Base-by-base conservation (phyloP, 306 rosid species). In the Cucurbita ficifolia region DNA sequence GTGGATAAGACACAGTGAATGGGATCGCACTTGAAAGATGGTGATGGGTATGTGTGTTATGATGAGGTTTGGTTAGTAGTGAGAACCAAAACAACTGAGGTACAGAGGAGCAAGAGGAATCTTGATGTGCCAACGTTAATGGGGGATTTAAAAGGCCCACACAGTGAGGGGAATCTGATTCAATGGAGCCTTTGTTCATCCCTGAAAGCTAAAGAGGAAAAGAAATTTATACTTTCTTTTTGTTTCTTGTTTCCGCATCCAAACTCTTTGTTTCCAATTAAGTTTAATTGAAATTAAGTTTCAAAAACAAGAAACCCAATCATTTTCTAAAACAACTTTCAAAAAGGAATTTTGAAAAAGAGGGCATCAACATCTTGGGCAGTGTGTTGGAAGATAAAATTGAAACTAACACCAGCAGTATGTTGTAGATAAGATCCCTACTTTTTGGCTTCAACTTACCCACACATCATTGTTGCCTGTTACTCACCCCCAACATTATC, bases 371-470 rank as follows among this genome's bases (percentile, higher is more conserved):
- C 22, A 36, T 60, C 45, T 60, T 36, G 16, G 11, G n/a, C 14
- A 42, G 72, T 65, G 72, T 36, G 35, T 39, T 39, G 33, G 24
- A 8, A n/a, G 16, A 63, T 22, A 7, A 63, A 39, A 63, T 63
- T 63, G 70, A 17, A 40, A 18, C 16, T 63, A 38, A 61, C 5
- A 38, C 4, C 14, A 38, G 48, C 29, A 62, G 70, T 39, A n/a
- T 62, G 70, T 42, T 62, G 70, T 42, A 65, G 72, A 65, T 65
- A 65, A 64, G 72, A 64, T 64, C 72, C 72, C n/a, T 64, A 42
- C 72, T 40, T 64, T 18, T 64, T 39, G 52, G 52, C 72, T 18
- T 18, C 71, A 64, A 40, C 9, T 64, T 18, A n/a, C 29, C 18
- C 29, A 35, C 8, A 24, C 33, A 52, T 29, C 33, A 29, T 29